These are phyloP conservation scores for Plenodomus lindquistii DNA, from an alignment of 2,329 filamentous ascomycete genomes.

Conservation along the genomic window DNA sequence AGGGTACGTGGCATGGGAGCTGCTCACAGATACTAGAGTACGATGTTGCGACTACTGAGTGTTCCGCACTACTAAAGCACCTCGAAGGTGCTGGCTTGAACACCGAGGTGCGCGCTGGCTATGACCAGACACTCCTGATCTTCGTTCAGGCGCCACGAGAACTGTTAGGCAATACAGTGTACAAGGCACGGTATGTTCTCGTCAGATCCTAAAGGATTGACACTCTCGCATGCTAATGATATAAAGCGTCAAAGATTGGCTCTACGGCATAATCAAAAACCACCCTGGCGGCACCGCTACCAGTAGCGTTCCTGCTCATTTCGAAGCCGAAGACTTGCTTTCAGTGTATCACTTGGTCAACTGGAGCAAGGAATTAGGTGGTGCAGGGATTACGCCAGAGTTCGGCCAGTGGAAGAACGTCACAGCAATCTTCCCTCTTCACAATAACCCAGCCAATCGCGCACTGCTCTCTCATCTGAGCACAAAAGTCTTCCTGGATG, in stretches of 20 bases:
- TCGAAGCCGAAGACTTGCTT: slow-evolving; percentile 77
- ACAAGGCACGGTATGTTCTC: slow-evolving; percentile 38
- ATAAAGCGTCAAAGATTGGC: slow-evolving; percentile 77
- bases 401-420: slow-evolving; percentile 73
- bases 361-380: slow-evolving; percentile 72
- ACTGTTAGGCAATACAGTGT: slow-evolving; percentile 35
- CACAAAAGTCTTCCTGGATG: slow-evolving; percentile 68
- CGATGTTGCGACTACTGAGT: slow-evolving; percentile 23
- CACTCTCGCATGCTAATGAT: too few relatives aligned
- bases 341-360: slow-evolving; percentile 79
- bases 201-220: neutral
- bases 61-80: slow-evolving; percentile 26
- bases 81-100: slow-evolving; percentile 34
- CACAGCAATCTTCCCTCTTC: slow-evolving; percentile 75
- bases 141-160: slow-evolving; percentile 37
- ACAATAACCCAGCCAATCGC: slow-evolving; percentile 76
- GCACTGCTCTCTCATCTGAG: slow-evolving; percentile 76
- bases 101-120: slow-evolving; percentile 36
- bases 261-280: slow-evolving; percentile 71
- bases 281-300: slow-evolving; percentile 55
- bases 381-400: slow-evolving; percentile 74
- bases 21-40: slow-evolving; percentile 18
- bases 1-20: neutral
- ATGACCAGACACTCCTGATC: slow-evolving; percentile 34
- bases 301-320: slow-evolving; percentile 62